Evolutionary conservation across 2,329 filamentous ascomycete genomes (phyloP), one percentile per base, ranked within the genome.

Genomic region (Colletotrichum noveboracense): DNA sequence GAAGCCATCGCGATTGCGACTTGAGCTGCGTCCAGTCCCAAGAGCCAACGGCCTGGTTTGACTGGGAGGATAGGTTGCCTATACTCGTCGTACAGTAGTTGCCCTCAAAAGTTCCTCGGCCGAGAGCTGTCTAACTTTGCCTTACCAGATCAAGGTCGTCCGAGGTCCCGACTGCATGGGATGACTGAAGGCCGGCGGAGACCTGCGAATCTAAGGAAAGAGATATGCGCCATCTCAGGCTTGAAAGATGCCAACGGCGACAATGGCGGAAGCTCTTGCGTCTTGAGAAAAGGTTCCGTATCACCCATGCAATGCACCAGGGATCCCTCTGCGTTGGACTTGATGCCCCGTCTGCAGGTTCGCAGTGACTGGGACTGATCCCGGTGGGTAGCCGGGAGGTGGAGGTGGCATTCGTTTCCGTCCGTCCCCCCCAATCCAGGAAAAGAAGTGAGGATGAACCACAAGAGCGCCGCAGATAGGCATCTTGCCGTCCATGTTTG

Each of bases 1-100:
- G 64, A 69, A 67, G 43, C 70, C 74, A 73, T 74, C 58, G 64
- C 28, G 58, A 74, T 69, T 26, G 18, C 43, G 55, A 32, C 58
- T 28, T 48, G 56, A 38, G 70, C 9, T 56, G 30, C 32, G 21
- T 7, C 32, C 24, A 48, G 18, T n/a, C 18, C 14, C 26, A 26
- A 32, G 62, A 55, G 62, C 55, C 69, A 61, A 38, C 61, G 61
- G 13, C 28, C 12, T 32, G 21, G 14, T 6, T 12, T 64, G 62
- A 73, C 73, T 75, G 69, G 62, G 18, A 38, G n/a, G 12, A 38
- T 38, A 8, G 36, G 3, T 5, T 21, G 10, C 14, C 24, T 67
- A 6, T 18, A 9, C 36, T 5, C 26, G 32, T 67, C 43, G 43
- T 28, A 34, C 66, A 48, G 71, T 60, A n/a, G 13, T 4, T 26